Conservation (phyloP, 2,329 filamentous ascomycete genomes). For the Fusarium siculi region DNA sequence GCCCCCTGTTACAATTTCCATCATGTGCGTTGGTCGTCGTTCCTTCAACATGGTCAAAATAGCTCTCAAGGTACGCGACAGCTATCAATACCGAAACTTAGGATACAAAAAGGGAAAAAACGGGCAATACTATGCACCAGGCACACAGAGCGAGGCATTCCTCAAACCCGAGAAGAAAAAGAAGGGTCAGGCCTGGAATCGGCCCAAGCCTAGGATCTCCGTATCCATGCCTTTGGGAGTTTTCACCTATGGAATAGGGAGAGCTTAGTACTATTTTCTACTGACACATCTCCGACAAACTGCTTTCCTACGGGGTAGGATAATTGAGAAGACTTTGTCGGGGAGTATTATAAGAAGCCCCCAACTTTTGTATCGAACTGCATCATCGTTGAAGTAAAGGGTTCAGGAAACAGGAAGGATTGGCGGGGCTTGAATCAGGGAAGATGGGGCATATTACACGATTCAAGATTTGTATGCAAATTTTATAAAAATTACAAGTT, state of each 20-base stretch:
- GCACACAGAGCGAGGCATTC: background rate
- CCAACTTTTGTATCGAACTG: too few species aligned
- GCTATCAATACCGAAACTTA: too few species aligned
- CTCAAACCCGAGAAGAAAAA: background rate
- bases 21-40: background rate
- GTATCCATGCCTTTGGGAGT: too few species aligned
- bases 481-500: fast-evolving
- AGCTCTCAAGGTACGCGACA: background rate
- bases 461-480: fast-evolving
- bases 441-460: fast-evolving
- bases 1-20: background rate
- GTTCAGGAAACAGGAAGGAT: too few species aligned
- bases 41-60: background rate
- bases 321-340: too few species aligned
- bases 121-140: fast-evolving
- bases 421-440: too few species aligned
- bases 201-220: too few species aligned
- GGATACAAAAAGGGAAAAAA: background rate
- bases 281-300: too few species aligned
- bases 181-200: background rate
- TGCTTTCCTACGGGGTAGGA: too few species aligned
- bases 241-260: background rate
- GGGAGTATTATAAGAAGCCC: too few species aligned
- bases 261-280: too few species aligned
- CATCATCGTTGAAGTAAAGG: too few species aligned